Percentiles rank a stretch among this genome's conserved stretches.
Evolutionary conservation across 2,329 filamentous ascomycete species (phyloP).

Genomic region (Scopulariopsis brevicaulis): DNA sequence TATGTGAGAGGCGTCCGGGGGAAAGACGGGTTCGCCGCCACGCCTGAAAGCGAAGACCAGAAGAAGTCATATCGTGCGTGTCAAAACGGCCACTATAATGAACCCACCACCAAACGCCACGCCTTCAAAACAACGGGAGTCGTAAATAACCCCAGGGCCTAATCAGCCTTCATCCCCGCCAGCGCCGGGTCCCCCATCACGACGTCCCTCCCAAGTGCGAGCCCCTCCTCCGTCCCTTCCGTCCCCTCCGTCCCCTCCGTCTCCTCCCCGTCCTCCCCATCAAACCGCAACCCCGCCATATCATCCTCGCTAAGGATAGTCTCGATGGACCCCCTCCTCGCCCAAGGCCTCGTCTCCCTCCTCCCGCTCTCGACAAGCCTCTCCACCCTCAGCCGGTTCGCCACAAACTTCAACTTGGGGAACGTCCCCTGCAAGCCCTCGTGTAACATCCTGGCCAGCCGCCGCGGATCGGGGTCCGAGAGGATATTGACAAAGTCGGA

Average conservation of each 20-base stretch:
- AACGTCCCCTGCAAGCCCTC: conserved; percentile 83
- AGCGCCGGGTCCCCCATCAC: conserved; percentile 4
- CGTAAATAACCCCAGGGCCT: not conserved
- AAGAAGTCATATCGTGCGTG: too few species aligned
- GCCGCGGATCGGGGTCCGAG: conserved; percentile 63
- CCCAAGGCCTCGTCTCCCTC: conserved; percentile 35
- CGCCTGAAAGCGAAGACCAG: too few species aligned
- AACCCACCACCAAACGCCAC: too few species aligned
- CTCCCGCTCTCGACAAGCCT: conserved; percentile 50
- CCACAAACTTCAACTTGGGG: conserved; percentile 83
- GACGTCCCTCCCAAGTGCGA: conserved; percentile 12
- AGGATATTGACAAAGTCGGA: conserved; percentile 83
- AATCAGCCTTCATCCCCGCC: not conserved
- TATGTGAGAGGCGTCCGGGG: too few species aligned
- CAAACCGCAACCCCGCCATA: conserved; percentile 33
- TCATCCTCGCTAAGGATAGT: conserved; percentile 52
- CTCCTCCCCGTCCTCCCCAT: conserved; percentile 14
- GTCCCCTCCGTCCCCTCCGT: conserved; percentile 16
- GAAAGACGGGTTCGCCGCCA: too few species aligned
- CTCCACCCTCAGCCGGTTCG: conserved; percentile 79
- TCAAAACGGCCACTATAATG: too few species aligned
- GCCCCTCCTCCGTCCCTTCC: conserved; percentile 23
- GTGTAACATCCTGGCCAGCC: conserved; percentile 79
- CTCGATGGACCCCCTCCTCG: conserved; percentile 41
- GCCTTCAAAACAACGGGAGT: not conserved